Base-by-base conservation (phyloP, 2,329 filamentous ascomycete species). In the Helotiales sp. region DNA sequence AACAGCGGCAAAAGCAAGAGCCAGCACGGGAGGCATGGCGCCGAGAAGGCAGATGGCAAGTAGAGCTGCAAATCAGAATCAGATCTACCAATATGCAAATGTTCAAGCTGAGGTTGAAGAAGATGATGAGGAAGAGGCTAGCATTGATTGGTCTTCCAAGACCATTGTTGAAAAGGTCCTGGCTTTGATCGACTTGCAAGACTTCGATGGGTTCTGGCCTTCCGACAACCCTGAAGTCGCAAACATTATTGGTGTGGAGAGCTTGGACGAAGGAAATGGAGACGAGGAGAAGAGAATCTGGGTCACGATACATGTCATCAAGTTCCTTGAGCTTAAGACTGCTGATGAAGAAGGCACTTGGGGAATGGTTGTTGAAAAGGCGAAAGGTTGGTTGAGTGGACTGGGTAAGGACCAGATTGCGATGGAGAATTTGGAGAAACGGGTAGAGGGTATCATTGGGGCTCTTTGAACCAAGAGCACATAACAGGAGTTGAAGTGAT, bases 321-420 rank as follows among this genome's bases (percentile, higher is more conserved):
- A 70, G 1, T 82, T 74, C 58, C 69, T 89, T 60, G 77, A 82
- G 65, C 69, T 52, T 38, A 77, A 74, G 54, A 64, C 83, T 57
- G 63, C 33, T 0, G 71, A 61, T 0, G 74, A 82, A 51, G 72
- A 75, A 67, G 85, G 84, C 2, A 76, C 77, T 6, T 90, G 86
- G 86, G 85, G 86, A 60, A 75, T 89, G 75, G 72, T 89, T 36
- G 82, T 80, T 15, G 79, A 81, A 9, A 88, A 88, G 75, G 85
- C 82, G 0, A 75, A 73, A 65, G 66, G 47, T 0, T 88, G 82
- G 81, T 53, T 86, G 46, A 62, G 65, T 30, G 62, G 29, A 1
- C 38, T 17, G 8, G 44, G 36, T 5, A 33, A 13, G n/a, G 27
- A 30, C 2, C 22, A 17, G 15, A 30, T 10, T 19, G 5, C 22